Conservation (phyloP, 148 eudicot genomes). For the Fagopyrum homotropicum region DNA sequence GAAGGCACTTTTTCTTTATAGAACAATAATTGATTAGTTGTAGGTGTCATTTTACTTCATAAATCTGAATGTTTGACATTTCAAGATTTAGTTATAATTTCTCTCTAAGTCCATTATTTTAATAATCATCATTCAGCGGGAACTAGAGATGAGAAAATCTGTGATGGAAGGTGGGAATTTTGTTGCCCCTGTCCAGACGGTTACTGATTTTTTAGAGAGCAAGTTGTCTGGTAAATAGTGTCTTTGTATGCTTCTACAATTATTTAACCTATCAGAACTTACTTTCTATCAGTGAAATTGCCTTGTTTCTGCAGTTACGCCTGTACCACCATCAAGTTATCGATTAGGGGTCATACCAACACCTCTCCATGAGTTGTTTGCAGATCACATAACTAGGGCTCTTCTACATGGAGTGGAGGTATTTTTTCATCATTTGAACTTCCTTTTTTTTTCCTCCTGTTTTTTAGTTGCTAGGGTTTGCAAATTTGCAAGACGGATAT, state of each 20-base stretch:
- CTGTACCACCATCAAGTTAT: slow-evolving; percentile 79
- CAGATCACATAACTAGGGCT: slow-evolving; percentile 61
- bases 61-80: neutral
- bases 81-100: neutral
- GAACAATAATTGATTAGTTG: neutral
- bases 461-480: too few relatives aligned
- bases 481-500: too few relatives aligned
- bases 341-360: slow-evolving; percentile 84
- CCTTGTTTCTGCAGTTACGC: slow-evolving; percentile 35
- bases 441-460: too few relatives aligned
- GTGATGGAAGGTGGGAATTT: slow-evolving; percentile 91
- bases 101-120: neutral
- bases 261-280: neutral
- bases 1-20: neutral
- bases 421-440: neutral
- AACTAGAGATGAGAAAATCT: slow-evolving; percentile 76
- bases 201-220: slow-evolving; percentile 70
- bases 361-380: slow-evolving; percentile 74
- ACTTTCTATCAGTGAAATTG: neutral
- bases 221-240: slow-evolving; percentile 58
- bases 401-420: slow-evolving; percentile 99
- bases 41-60: neutral
- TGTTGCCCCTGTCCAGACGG: slow-evolving; percentile 85
- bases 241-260: neutral
- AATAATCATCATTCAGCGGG: slow-evolving; percentile 38